Percentiles rank a stretch among this genome's conserved stretches.
These are phyloP conservation scores for Calonectria pteridis DNA, from an alignment of 2,329 filamentous ascomycete species.

Conservation along the genomic window DNA sequence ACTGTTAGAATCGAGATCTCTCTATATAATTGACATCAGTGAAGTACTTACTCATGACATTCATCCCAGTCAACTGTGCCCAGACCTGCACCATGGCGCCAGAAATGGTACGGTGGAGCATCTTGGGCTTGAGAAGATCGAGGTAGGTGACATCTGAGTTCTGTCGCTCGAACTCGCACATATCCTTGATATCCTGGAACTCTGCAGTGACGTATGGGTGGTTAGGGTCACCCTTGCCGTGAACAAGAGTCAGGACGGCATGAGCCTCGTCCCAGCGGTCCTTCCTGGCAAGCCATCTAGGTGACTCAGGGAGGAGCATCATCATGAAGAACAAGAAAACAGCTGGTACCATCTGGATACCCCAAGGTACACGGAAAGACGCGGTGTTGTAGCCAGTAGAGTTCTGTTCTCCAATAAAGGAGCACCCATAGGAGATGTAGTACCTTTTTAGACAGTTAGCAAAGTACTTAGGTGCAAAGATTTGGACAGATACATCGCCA, in stretches of 20 bases:
- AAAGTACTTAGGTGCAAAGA: background rate
- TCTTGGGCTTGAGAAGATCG: slow-evolving; percentile 79
- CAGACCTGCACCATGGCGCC: slow-evolving; percentile 67
- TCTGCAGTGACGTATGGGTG: slow-evolving; percentile 76
- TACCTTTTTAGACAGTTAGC: slow-evolving; percentile 67
- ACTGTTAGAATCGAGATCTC: background rate
- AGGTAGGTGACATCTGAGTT: slow-evolving; percentile 78
- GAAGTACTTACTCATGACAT: slow-evolving; percentile 65
- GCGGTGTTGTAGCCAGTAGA: slow-evolving; percentile 56
- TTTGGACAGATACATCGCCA: background rate
- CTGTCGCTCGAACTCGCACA: slow-evolving; percentile 78
- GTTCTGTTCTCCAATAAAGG: slow-evolving; percentile 62
- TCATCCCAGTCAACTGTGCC: slow-evolving; percentile 69
- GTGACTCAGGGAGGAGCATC: slow-evolving; percentile 71
- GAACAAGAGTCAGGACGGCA: slow-evolving; percentile 67
- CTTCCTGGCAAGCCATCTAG: slow-evolving; percentile 73
- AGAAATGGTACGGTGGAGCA: slow-evolving; percentile 65
- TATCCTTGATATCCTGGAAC: slow-evolving; percentile 78
- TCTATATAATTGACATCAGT: background rate
- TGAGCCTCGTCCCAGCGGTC: slow-evolving; percentile 72
- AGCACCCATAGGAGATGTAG: slow-evolving; percentile 75
- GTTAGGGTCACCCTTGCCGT: slow-evolving; percentile 74
- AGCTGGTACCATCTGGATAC: slow-evolving; percentile 72
- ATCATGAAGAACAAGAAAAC: slow-evolving; percentile 70
- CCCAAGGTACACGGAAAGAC: slow-evolving; percentile 75